Percentiles rank a stretch among this genome's conserved stretches.
Evolutionary conservation across 1,139 yeast genomes (phyloP).

Genomic region (Geotrichum reessii): DNA sequence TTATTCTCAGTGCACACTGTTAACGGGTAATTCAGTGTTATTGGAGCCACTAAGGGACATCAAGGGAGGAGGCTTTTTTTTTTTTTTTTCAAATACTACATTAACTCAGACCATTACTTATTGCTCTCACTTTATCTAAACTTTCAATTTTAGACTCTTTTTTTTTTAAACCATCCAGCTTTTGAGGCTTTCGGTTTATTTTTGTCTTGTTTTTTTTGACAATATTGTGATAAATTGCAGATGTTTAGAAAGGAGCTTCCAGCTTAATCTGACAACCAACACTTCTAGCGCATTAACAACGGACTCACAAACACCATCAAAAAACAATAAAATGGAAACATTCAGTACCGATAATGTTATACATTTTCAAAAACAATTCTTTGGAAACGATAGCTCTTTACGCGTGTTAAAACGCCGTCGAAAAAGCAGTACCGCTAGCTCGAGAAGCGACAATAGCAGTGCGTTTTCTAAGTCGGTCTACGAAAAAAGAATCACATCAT

Average conservation of each 20-base stretch:
- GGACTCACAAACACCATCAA: not conserved
- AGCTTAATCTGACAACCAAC: not conserved
- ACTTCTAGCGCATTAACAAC: not conserved
- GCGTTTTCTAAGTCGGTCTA: not conserved
- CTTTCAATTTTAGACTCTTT: too few species aligned
- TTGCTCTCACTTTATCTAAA: too few species aligned
- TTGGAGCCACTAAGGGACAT: not conserved
- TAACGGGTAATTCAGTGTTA: not conserved
- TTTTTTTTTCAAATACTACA: not conserved
- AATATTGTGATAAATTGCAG: not conserved
- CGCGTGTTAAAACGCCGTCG: not conserved
- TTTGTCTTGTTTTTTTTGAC: not conserved
- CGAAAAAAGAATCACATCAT: not conserved
- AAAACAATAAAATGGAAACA: not conserved
- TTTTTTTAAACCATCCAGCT: too few species aligned
- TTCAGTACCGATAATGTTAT: not conserved
- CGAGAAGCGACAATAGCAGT: not conserved
- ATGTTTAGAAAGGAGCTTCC: not conserved
- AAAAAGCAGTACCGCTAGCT: not conserved
- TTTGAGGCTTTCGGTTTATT: too few species aligned
- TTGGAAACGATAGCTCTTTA: not conserved
- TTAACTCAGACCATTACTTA: too few species aligned
- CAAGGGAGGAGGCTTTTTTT: not conserved
- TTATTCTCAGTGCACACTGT: not conserved
- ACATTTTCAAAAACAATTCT: not conserved